A percentile compares a stretch with the other conserved stretches of the same genome.
These are phyloP conservation scores for Leishmania tarentolae DNA, from an alignment of 208 protist species.

Conservation along the genomic window DNA sequence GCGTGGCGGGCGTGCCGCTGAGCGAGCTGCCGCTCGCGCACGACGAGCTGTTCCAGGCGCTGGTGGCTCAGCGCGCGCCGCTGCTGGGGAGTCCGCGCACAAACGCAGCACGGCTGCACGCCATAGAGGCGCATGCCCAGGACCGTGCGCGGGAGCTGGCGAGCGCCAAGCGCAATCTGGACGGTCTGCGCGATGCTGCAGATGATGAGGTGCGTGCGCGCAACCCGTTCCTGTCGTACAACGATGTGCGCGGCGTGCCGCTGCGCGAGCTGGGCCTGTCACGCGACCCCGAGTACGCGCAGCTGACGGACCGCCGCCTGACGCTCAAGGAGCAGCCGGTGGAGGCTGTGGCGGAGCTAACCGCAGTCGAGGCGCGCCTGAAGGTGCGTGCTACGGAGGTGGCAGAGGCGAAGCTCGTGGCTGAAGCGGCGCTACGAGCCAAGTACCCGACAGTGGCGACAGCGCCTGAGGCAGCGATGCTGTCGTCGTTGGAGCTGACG, in stretches of 20 bases:
- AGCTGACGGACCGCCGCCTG: constrained; percentile 29
- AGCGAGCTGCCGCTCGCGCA: constrained; percentile 40
- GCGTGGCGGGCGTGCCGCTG: constrained; percentile 47
- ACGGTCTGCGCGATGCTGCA: constrained; percentile 48
- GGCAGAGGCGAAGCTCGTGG: constrained; percentile 28
- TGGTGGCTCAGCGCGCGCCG: constrained; percentile 29
- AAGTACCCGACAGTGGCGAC: constrained; percentile 14
- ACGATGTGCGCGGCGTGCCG: constrained; percentile 45
- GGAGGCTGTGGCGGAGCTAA: constrained; percentile 23
- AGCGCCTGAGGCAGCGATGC: constrained; percentile 15
- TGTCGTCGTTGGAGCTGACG: constrained; percentile 34
- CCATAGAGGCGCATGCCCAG: constrained; percentile 21
- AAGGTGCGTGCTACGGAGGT: constrained; percentile 25
- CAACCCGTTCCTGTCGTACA: constrained; percentile 56
- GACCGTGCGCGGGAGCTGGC: constrained; percentile 34
- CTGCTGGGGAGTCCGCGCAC: constrained; percentile 25
- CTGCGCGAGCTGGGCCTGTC: constrained; percentile 46
- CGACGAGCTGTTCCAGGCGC: constrained; percentile 29
- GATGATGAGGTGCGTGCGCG: constrained; percentile 51
- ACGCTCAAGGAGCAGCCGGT: constrained; percentile 34
- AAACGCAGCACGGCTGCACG: constrained; percentile 15
- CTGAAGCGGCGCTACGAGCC: constrained; percentile 16
- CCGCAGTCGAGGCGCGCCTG: constrained; percentile 28
- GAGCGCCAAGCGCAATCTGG: constrained; percentile 32
- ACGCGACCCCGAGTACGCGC: constrained; percentile 19